Evolutionary conservation across 441 rosid species (phyloP), one percentile per base, ranked within the genome.

Genomic region (Hura crepitans): DNA sequence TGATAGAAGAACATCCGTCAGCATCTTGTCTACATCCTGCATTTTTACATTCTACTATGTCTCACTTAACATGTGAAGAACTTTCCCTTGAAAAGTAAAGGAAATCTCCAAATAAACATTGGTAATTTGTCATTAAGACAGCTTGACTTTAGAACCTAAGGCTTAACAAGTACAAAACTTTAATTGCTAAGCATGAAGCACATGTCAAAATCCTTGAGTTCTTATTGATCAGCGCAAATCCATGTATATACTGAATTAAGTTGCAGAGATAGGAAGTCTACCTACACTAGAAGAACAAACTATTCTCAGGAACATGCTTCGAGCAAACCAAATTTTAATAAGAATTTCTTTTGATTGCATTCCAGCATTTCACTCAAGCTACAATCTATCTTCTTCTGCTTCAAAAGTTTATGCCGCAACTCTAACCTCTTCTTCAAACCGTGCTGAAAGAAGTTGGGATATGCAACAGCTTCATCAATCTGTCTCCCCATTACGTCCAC

Each of bases 361-460:
- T 85, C 91, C 68, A 94, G 78, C 99, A 94, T 90, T 62, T 90
- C 99, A 13, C 87, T 84, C 83, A 92, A 85, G 81, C 94, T 90
- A 85, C 89, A 92, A 27, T 66, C 78, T 78, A 87, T 68, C 39
- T 85, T 83, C 65, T 78, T 89, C 81, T 78, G 76, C 65, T 79
- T 84, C 79, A 94, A 84, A 77, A 90, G 75, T 68, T 81, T 90
- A 83, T 85, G 81, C 75, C 97, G 86, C 15, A 66, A 74, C 79
- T 89, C 94, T 11, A 92, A 45, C 72, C 85, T 89, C 87, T 87
- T 95, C 89, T 86, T 95, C 69, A 95, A 83, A 64, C 99, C 87
- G 77, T 86, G 87, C 54, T 85, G 87, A 73, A 95, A 95, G 79
- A 87, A 92, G 77, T 85, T 84, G 39, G 99, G 97, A 76, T 84